These are phyloP conservation scores for Fusarium sp. DNA, from an alignment of 2,329 filamentous ascomycete genomes.

Conservation along the genomic window DNA sequence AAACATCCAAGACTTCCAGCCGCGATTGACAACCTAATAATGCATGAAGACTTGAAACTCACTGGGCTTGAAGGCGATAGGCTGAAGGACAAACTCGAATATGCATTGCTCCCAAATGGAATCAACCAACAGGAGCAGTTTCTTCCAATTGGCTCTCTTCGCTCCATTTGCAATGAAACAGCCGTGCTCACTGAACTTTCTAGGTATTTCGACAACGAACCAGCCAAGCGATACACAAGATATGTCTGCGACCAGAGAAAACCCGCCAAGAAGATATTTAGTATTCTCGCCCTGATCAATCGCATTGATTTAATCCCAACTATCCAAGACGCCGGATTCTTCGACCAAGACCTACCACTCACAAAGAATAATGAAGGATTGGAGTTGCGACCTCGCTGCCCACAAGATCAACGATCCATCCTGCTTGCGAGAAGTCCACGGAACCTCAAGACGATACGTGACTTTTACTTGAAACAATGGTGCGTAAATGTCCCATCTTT, in stretches of 20 bases:
- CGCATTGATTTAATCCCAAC: background rate
- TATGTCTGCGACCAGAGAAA: too few species aligned
- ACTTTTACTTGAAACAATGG: background rate
- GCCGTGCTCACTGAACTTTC: too few species aligned
- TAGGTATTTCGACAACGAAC: too few species aligned
- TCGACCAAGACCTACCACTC: background rate
- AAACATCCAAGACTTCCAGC: background rate
- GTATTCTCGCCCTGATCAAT: accelerated
- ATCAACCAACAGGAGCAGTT: too few species aligned
- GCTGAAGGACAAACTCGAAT: background rate
- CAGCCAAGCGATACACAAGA: too few species aligned
- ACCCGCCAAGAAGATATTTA: background rate
- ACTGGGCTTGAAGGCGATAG: background rate
- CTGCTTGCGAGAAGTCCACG: background rate
- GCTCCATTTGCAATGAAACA: too few species aligned
- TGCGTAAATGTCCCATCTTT: background rate
- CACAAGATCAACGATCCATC: background rate
- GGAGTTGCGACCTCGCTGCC: background rate
- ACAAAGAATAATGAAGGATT: background rate
- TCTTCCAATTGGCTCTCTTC: too few species aligned
- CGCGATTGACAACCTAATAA: background rate
- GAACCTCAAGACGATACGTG: background rate
- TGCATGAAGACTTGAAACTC: background rate
- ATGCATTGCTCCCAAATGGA: background rate
- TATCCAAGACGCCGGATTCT: background rate